phyloP scores from a whole-genome alignment of 805 yeast genomes.

The Metschnikowia peoriensis region DNA sequence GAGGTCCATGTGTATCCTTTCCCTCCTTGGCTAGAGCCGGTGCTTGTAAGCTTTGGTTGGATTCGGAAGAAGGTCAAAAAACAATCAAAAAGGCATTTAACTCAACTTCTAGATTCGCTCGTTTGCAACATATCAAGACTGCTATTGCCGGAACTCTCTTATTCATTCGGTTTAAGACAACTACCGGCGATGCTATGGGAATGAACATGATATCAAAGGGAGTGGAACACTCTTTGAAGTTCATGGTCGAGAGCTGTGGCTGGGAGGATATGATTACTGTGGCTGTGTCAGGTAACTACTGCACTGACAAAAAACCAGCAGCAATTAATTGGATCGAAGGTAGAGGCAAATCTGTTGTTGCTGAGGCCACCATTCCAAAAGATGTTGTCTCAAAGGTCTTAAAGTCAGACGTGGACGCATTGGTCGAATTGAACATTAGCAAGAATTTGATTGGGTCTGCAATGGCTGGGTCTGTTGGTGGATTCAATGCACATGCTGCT shows the following conservation, averaged over 20 bases:
- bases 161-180: constrained; percentile 92
- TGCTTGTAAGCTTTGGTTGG: constrained; percentile 92
- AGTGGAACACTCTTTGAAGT: constrained; percentile 80
- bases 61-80: constrained; percentile 89
- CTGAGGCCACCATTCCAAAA: constrained; percentile 88
- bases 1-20: constrained; percentile 97
- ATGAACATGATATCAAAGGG: constrained; percentile 99
- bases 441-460: constrained; percentile 96
- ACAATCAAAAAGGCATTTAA: constrained; percentile 84
- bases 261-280: constrained; percentile 92
- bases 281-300: constrained; percentile 94
- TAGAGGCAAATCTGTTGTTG: constrained; percentile 96
- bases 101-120: constrained; percentile 96
- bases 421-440: constrained; percentile 83
- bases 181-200: constrained; percentile 99
- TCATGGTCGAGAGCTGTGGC: constrained; percentile 85
- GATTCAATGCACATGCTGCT: constrained; percentile 98
- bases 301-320: constrained; percentile 97
- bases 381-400: constrained; percentile 77
- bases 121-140: constrained; percentile 85
- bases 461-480: constrained; percentile 98
- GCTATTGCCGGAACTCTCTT: constrained; percentile 91
- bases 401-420: constrained; percentile 88
- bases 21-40: constrained; percentile 84
- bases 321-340: constrained; percentile 99